These are phyloP conservation scores for Paramarasmius palmivorus DNA, from an alignment of 1,284 basidiomycete species.

Conservation along the genomic window DNA sequence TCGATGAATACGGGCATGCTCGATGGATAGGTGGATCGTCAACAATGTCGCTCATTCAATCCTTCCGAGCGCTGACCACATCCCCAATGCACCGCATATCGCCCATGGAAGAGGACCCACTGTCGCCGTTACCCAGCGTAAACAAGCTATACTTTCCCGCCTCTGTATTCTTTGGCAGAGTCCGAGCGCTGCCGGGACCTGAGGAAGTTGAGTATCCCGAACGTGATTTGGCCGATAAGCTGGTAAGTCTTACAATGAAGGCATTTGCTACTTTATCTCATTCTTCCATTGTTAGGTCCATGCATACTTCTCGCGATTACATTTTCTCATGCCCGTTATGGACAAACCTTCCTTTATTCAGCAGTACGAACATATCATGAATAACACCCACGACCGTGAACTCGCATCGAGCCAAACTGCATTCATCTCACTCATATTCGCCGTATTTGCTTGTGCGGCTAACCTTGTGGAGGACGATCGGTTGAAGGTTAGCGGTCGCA, in stretches of 20 bases:
- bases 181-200: conserved; percentile 78
- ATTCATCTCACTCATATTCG: conserved; percentile 79
- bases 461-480: conserved; percentile 75
- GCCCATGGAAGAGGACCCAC: conserved; percentile 80
- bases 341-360: conserved; percentile 80
- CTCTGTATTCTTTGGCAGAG: conserved; percentile 84
- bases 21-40: conserved; percentile 92
- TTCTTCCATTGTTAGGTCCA: conserved; percentile 56
- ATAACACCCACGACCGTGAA: conserved; percentile 53
- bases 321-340: conserved; percentile 83
- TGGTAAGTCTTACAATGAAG: conserved; percentile 46
- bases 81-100: conserved; percentile 76
- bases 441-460: conserved; percentile 83
- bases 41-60: conserved; percentile 88
- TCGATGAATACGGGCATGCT: conserved; percentile 88
- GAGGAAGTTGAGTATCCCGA: conserved; percentile 88
- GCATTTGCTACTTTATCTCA: conserved; percentile 17
- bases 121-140: conserved; percentile 69
- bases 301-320: conserved; percentile 81
- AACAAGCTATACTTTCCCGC: conserved; percentile 89
- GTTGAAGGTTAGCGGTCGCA: conserved; percentile 53
- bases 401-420: conserved; percentile 60
- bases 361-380: conserved; percentile 75
- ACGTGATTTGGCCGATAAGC: conserved; percentile 78
- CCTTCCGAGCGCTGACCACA: conserved; percentile 75